A percentile compares a stretch with the other conserved stretches of the same genome.
These are phyloP conservation scores for Metschnikowia matae DNA, from an alignment of 805 yeast genomes.

Conservation along the genomic window DNA sequence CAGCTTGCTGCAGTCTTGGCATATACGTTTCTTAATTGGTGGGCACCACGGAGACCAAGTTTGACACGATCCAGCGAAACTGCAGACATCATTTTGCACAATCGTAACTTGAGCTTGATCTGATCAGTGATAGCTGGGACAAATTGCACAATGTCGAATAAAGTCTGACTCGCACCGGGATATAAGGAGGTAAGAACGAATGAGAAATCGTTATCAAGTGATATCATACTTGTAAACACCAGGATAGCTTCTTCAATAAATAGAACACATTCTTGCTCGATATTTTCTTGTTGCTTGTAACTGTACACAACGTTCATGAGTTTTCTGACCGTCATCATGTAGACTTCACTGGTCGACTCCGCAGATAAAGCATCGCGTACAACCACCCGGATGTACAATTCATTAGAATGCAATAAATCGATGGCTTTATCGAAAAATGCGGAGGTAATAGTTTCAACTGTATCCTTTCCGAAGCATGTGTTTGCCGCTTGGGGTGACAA, in stretches of 20 bases:
- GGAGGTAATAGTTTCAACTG: slow-evolving; percentile 32
- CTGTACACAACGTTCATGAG: slow-evolving; percentile 36
- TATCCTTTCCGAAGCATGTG: slow-evolving; percentile 21
- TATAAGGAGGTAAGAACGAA: slow-evolving; percentile 30
- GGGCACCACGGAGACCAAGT: slow-evolving; percentile 43
- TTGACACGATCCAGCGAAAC: slow-evolving; percentile 31
- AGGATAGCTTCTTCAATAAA: slow-evolving; percentile 49
- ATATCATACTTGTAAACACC: slow-evolving; percentile 40
- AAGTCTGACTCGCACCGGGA: slow-evolving; percentile 26
- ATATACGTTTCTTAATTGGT: slow-evolving; percentile 43
- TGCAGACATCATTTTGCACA: slow-evolving; percentile 36
- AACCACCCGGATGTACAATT: slow-evolving; percentile 58
- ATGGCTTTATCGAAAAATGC: slow-evolving; percentile 50
- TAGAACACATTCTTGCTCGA: slow-evolving; percentile 28
- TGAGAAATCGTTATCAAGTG: slow-evolving; percentile 32
- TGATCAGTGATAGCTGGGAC: slow-evolving; percentile 26
- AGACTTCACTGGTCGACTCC: slow-evolving; percentile 59
- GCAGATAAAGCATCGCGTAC: slow-evolving; percentile 66
- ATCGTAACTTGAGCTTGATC: slow-evolving; percentile 40
- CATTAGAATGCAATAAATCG: slow-evolving; percentile 44
- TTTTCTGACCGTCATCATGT: slow-evolving; percentile 45
- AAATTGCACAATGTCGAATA: slow-evolving; percentile 26
- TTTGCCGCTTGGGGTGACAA: slow-evolving; percentile 29
- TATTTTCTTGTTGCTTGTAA: slow-evolving; percentile 24
- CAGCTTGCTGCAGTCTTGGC: slow-evolving; percentile 47